phyloP scores from a whole-genome alignment of 2,329 filamentous ascomycete genomes.

The Penicillium sp. region DNA sequence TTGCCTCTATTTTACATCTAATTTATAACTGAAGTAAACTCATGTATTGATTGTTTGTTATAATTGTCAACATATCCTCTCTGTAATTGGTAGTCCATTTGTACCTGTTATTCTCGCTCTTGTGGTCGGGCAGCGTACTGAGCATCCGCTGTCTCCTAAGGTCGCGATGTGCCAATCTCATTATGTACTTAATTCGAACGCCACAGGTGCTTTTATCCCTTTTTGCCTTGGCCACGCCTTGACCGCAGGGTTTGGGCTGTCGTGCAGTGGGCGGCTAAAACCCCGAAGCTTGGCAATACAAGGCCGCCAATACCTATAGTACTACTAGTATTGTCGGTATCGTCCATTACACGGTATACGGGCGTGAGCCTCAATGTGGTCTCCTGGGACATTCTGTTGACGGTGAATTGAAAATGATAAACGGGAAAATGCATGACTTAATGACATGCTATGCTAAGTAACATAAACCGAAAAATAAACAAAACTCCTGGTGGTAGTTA shows the following conservation, averaged over 20 bases:
- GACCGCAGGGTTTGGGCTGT: too few relatives aligned
- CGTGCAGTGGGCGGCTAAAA: background rate
- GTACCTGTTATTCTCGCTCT: background rate
- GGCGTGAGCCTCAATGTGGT: too few relatives aligned
- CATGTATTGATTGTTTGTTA: background rate
- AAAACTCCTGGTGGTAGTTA: background rate
- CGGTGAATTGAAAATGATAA: background rate
- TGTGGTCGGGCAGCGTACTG: background rate
- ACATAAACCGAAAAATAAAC: background rate
- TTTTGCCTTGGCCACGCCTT: background rate
- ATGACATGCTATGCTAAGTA: background rate
- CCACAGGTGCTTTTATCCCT: background rate
- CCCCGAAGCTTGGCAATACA: too few relatives aligned
- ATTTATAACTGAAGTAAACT: background rate
- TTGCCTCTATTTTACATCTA: too few relatives aligned
- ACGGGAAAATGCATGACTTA: too few relatives aligned
- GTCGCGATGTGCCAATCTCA: background rate
- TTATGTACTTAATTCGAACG: background rate
- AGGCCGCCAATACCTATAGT: background rate
- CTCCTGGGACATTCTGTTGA: too few relatives aligned
- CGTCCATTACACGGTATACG: background rate
- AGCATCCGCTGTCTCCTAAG: background rate
- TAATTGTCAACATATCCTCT: background rate
- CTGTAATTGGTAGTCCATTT: background rate
- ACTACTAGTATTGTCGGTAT: background rate